These are phyloP conservation scores for Dovyalis caffra DNA, from an alignment of 345 rosid genomes.

Conservation along the genomic window DNA sequence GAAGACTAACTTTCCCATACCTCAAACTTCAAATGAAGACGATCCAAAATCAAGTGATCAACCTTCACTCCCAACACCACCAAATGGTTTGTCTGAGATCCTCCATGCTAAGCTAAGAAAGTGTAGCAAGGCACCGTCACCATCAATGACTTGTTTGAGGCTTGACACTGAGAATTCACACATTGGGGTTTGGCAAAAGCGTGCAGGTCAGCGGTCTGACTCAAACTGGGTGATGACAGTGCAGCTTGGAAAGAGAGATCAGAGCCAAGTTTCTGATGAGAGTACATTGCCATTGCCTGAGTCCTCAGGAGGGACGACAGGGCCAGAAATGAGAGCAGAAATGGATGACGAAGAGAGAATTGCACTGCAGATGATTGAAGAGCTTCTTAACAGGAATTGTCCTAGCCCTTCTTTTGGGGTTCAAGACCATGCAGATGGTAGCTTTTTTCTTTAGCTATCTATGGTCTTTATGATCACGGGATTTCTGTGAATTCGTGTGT, in stretches of 20 bases:
- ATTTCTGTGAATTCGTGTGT: not conserved
- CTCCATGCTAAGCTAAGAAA: conserved; percentile 62
- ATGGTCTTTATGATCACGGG: not conserved
- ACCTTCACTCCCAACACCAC: conserved; percentile 6
- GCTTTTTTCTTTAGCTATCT: not conserved
- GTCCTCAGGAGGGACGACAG: not conserved
- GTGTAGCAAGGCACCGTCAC: conserved; percentile 59
- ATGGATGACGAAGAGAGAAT: conserved; percentile 63
- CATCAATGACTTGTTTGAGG: conserved; percentile 74
- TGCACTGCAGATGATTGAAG: conserved; percentile 95
- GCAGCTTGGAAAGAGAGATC: conserved; percentile 43
- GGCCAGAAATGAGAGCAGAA: conserved; percentile 26
- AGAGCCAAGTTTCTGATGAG: not conserved
- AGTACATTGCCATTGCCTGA: not conserved
- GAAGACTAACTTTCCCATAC: conserved; percentile 38
- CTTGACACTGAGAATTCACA: conserved; percentile 70
- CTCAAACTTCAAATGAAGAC: conserved; percentile 12
- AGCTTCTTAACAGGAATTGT: conserved; percentile 72
- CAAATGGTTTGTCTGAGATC: conserved; percentile 43
- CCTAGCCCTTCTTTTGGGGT: conserved; percentile 12
- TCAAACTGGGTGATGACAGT: conserved; percentile 81
- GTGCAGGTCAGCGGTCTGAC: conserved; percentile 57
- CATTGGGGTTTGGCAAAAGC: conserved; percentile 84
- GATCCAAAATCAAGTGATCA: not conserved
- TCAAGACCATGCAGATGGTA: not conserved